phyloP scores from a whole-genome alignment of 208 protist species.

The Leishmania gerbilli region DNA sequence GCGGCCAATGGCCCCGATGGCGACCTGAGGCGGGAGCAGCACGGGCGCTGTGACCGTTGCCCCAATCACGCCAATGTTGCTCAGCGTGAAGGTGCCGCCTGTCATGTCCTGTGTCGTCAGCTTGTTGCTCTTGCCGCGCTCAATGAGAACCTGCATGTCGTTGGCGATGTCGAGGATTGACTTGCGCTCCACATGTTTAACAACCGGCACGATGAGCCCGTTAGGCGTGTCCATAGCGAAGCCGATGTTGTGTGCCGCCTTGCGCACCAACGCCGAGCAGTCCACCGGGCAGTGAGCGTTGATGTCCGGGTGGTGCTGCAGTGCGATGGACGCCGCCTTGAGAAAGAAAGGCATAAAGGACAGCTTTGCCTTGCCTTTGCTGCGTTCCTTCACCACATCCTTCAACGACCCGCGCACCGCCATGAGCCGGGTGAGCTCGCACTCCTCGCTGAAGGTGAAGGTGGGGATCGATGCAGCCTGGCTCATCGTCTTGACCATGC shows the following conservation, averaged over 20 bases:
- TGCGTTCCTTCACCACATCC: constrained; percentile 35
- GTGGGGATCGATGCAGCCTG: constrained; percentile 83
- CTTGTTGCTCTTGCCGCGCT: constrained; percentile 48
- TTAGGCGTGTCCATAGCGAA: constrained; percentile 96
- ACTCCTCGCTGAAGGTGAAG: constrained; percentile 93
- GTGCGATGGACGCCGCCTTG: constrained; percentile 93
- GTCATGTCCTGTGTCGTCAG: constrained; percentile 68
- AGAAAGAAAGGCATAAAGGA: constrained; percentile 95
- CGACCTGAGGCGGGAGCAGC: constrained; percentile 91
- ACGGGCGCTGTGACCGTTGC: constrained; percentile 92
- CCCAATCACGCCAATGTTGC: constrained; percentile 97
- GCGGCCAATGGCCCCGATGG: constrained; percentile 93
- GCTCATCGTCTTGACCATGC: constrained; percentile 95
- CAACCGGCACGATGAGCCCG: constrained; percentile 95
- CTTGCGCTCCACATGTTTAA: constrained; percentile 89
- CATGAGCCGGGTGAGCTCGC: constrained; percentile 82
- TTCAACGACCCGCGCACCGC: constrained; percentile 49
- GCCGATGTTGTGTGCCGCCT: constrained; percentile 94
- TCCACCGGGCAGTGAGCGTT: constrained; percentile 79
- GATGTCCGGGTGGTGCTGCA: constrained; percentile 86
- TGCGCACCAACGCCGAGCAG: constrained; percentile 69
- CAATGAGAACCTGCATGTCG: constrained; percentile 89
- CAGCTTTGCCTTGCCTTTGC: constrained; percentile 46
- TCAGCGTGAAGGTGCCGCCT: constrained; percentile 95
- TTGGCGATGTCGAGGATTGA: constrained; percentile 92